phyloP scores from a whole-genome alignment of 352 stramenopile species.

The Globisporangium rhizosaccharum region DNA sequence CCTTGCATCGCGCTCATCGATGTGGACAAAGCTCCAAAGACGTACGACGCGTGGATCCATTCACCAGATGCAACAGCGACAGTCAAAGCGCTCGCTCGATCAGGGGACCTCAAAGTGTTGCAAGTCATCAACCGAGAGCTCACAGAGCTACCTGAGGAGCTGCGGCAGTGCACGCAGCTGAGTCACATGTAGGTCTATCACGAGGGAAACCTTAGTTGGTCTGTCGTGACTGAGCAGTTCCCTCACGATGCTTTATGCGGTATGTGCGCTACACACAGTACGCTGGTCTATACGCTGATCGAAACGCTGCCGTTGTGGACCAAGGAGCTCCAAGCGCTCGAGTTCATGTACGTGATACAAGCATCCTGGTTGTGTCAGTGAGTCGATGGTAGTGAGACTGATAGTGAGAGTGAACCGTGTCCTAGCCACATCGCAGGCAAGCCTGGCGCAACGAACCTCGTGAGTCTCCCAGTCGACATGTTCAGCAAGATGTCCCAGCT shows the following conservation, averaged over 20 bases:
- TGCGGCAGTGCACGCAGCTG: slow-evolving; percentile 20
- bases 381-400: too few species aligned
- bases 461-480: slow-evolving; percentile 14
- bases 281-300: slow-evolving; percentile 20
- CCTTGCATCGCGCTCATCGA: slow-evolving; percentile 33
- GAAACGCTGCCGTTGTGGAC: slow-evolving; percentile 18
- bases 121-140: slow-evolving; percentile 37
- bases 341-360: slow-evolving; percentile 26
- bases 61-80: slow-evolving; percentile 17
- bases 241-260: too few species aligned
- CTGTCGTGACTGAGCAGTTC: background rate
- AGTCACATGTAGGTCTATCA: slow-evolving; percentile 25
- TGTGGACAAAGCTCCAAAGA: slow-evolving; percentile 10
- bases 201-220: background rate
- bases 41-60: slow-evolving; percentile 23
- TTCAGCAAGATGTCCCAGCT: slow-evolving; percentile 23
- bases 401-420: background rate
- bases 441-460: background rate
- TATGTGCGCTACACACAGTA: slow-evolving; percentile 8
- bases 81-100: slow-evolving; percentile 17
- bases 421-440: background rate
- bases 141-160: slow-evolving; percentile 12
- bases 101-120: slow-evolving; percentile 29
- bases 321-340: slow-evolving; percentile 17
- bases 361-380: too few species aligned